Evolutionary conservation across 2,329 filamentous ascomycete species (phyloP).

Genomic region (Orbilia quercus): DNA sequence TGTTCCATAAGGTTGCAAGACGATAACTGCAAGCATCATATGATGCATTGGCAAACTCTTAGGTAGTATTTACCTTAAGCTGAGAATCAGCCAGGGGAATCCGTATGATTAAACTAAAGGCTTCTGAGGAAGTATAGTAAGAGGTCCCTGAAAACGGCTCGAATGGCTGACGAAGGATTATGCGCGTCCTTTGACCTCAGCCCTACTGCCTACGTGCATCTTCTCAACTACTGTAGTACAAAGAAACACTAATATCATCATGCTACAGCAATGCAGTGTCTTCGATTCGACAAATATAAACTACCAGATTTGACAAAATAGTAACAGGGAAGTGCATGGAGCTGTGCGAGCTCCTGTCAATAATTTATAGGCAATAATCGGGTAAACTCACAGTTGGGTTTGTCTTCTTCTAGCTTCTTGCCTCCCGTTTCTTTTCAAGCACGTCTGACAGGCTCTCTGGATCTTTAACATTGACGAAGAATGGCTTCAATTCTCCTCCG

Average conservation of each 20-base stretch:
- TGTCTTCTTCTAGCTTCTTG: too few relatives aligned
- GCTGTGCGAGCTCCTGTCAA: too few relatives aligned
- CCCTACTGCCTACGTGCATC: slow-evolving; percentile 12
- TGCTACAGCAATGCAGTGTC: too few relatives aligned
- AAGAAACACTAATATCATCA: slow-evolving; percentile 3
- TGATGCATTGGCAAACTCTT: slow-evolving; percentile 28
- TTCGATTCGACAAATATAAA: too few relatives aligned
- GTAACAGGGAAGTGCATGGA: slow-evolving; percentile 2
- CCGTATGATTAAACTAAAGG: slow-evolving; percentile 25
- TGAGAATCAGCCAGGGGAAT: background rate
- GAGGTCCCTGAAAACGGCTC: background rate
- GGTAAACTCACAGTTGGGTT: too few relatives aligned
- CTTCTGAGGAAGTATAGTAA: background rate
- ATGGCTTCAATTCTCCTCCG: too few relatives aligned
- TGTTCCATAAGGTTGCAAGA: slow-evolving; percentile 9
- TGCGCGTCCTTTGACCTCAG: slow-evolving; percentile 11
- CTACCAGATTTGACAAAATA: background rate
- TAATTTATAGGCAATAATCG: too few relatives aligned
- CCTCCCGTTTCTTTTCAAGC: too few relatives aligned
- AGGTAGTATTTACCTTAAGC: slow-evolving; percentile 23
- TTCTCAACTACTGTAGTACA: slow-evolving; percentile 8
- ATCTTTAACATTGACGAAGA: too few relatives aligned
- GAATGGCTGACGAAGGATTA: background rate
- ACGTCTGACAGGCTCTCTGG: too few relatives aligned
- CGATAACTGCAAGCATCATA: slow-evolving; percentile 20